Percentiles rank a stretch among this genome's conserved stretches.
These are phyloP conservation scores for Tetraselmis chui DNA, from an alignment of 139 green algal species.

Conservation along the genomic window DNA sequence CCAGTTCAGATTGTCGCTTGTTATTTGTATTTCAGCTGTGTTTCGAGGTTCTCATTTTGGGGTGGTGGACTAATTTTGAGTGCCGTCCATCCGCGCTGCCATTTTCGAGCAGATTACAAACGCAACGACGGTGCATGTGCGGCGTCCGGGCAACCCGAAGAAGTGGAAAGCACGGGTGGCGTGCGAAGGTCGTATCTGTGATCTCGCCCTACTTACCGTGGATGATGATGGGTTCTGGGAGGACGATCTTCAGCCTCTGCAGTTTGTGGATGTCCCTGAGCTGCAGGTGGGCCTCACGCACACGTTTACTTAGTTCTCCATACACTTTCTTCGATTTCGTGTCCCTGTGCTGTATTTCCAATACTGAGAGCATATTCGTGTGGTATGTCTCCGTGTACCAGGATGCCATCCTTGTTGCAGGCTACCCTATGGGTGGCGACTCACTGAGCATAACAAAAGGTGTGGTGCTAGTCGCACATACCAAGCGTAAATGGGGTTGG, in stretches of 20 bases:
- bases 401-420: conserved; percentile 60
- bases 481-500: too few relatives aligned
- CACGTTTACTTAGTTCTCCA: too few relatives aligned
- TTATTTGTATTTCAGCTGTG: not conserved
- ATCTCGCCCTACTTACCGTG: conserved; percentile 75
- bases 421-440: conserved; percentile 67
- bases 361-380: not conserved
- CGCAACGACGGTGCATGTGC: conserved; percentile 56
- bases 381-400: conserved; percentile 17
- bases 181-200: conserved; percentile 58
- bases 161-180: conserved; percentile 68
- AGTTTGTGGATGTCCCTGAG: conserved; percentile 68
- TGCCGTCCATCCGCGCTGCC: not conserved
- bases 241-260: conserved; percentile 41
- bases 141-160: conserved; percentile 59
- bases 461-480: too few relatives aligned
- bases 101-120: conserved; percentile 48
- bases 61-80: too few relatives aligned
- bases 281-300: conserved; percentile 47
- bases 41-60: too few relatives aligned
- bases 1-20: not conserved
- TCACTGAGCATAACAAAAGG: conserved; percentile 51
- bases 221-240: conserved; percentile 64
- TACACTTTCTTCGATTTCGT: too few relatives aligned
- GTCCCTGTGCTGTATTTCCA: too few relatives aligned